Percentiles rank a stretch among this genome's conserved stretches.
Conservation (phyloP, 352 stramenopile genomes). For the Lagenidium giganteum region DNA sequence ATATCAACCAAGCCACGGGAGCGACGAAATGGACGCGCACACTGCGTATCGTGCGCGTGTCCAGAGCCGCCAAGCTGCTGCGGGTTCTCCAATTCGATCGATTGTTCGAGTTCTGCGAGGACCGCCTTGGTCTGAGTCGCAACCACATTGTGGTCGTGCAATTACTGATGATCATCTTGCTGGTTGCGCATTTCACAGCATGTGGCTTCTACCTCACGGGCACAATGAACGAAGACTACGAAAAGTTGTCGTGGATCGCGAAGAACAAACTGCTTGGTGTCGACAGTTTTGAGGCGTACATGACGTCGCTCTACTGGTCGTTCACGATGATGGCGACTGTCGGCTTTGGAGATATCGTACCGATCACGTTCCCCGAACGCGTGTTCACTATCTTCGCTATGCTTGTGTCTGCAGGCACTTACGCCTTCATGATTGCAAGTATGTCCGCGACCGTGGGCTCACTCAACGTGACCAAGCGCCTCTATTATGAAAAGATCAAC, state of each 20-base stretch:
- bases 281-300: slow-evolving; percentile 26
- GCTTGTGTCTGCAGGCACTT: slow-evolving; percentile 60
- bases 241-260: slow-evolving; percentile 17
- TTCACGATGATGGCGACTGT: slow-evolving; percentile 77
- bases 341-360: slow-evolving; percentile 64
- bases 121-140: slow-evolving; percentile 17
- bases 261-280: slow-evolving; percentile 4
- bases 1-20: too few species aligned
- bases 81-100: slow-evolving; percentile 9
- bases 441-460: slow-evolving; percentile 41
- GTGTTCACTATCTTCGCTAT: slow-evolving; percentile 60
- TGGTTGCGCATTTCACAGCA: slow-evolving; percentile 21
- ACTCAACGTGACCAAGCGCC: slow-evolving; percentile 34
- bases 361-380: slow-evolving; percentile 23
- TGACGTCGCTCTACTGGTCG: slow-evolving; percentile 60
- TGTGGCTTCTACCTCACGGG: slow-evolving; percentile 20
- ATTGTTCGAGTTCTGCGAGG: slow-evolving; percentile 21
- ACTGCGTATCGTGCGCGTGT: slow-evolving; percentile 11
- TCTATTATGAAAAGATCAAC: slow-evolving; percentile 48
- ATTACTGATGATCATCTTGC: slow-evolving; percentile 11
- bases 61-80: slow-evolving; percentile 14
- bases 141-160: slow-evolving; percentile 20
- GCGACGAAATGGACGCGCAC: too few species aligned
- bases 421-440: slow-evolving; percentile 66
- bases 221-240: slow-evolving; percentile 2